A percentile compares a stretch with the other conserved stretches of the same genome.
Evolutionary conservation across 2,329 filamentous ascomycete genomes (phyloP).

Genomic region (Daldinia eschscholtzii): DNA sequence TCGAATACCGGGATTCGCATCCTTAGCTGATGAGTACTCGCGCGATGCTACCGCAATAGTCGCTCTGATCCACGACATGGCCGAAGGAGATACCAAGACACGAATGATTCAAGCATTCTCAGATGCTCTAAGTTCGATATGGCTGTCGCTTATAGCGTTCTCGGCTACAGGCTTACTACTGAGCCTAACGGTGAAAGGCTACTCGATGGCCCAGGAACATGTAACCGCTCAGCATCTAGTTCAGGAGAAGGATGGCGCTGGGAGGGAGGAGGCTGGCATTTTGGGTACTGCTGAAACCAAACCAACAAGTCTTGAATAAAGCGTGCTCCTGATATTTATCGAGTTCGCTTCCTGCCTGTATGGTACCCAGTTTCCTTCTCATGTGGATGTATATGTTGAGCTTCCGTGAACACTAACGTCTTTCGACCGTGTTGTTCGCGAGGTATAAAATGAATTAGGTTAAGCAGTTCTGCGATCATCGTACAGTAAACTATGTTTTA

Average conservation of each 20-base stretch:
- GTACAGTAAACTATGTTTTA: not conserved
- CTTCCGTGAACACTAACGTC: not conserved
- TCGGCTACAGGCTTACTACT: conserved; percentile 46
- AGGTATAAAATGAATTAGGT: not conserved
- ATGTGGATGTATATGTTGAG: not conserved
- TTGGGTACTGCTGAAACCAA: not conserved
- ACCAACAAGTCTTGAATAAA: not conserved
- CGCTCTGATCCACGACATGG: conserved; percentile 15
- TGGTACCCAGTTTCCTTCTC: not conserved
- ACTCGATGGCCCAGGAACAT: conserved; percentile 53
- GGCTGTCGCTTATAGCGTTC: conserved; percentile 26
- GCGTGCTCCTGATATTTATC: not conserved
- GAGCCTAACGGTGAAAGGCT: conserved; percentile 51
- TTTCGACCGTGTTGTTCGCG: not conserved
- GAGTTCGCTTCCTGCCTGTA: not conserved
- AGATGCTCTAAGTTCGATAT: conserved; percentile 23
- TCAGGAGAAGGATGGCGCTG: conserved; percentile 23
- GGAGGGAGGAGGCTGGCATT: not conserved
- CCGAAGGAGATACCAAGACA: conserved; percentile 53
- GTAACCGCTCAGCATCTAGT: conserved; percentile 49
- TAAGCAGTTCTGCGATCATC: not conserved
- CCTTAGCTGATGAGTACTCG: conserved; percentile 60
- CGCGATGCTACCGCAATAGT: conserved; percentile 61
- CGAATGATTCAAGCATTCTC: conserved; percentile 29
- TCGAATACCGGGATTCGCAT: conserved; percentile 61